Conservation (phyloP, 225 moss, liverwort and hornwort species). For the Thuidium tamariscinum region DNA sequence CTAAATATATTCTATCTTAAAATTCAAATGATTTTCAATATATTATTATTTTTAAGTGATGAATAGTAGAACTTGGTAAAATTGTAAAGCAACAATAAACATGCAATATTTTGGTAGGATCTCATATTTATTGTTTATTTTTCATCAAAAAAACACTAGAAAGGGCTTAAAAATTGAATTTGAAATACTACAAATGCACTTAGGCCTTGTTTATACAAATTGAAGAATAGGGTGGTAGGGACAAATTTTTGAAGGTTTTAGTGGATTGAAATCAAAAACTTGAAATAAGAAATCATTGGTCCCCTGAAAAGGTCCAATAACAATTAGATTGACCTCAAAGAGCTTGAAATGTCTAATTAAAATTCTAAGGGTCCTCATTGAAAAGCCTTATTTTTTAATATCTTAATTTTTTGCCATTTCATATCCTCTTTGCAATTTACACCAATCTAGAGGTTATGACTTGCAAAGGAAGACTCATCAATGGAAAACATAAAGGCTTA, state of each 20-base stretch:
- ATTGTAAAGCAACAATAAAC: neutral
- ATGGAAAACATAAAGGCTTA: rapidly evolving
- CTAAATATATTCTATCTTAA: neutral
- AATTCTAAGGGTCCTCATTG: rapidly evolving
- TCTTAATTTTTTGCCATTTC: neutral
- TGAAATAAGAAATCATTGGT: rapidly evolving
- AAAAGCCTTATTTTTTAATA: neutral
- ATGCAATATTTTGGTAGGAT: neutral
- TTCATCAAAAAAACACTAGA: neutral
- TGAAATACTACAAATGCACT: neutral
- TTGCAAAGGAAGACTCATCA: neutral
- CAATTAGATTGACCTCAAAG: rapidly evolving
- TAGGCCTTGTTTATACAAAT: neutral
- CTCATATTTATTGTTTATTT: rapidly evolving
- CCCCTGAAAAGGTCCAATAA: rapidly evolving
- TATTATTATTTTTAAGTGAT: no score
- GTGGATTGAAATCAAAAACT: rapidly evolving
- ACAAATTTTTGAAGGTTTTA: neutral
- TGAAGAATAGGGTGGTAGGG: rapidly evolving
- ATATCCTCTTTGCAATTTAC: rapidly evolving
- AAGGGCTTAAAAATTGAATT: rapidly evolving
- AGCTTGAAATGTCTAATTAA: rapidly evolving
- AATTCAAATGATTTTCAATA: neutral
- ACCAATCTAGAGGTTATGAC: neutral
- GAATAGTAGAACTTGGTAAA: neutral